phyloP scores from a whole-genome alignment of 257 asterid genomes.

The Marsdenia floribunda region DNA sequence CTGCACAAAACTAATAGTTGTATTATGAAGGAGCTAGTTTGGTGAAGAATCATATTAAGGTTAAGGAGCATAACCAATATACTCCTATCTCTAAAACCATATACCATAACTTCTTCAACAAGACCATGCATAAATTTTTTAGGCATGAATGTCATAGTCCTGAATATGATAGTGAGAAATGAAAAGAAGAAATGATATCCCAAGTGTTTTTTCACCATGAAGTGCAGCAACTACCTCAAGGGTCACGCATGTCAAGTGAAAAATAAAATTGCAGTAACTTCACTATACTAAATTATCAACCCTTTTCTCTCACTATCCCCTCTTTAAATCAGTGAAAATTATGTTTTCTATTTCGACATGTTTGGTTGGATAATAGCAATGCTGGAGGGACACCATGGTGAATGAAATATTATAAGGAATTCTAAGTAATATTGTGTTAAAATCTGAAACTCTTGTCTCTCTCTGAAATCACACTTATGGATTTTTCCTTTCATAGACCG shows the following conservation, averaged over 20 bases:
- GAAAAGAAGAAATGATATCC: neutral
- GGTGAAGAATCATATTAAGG: neutral
- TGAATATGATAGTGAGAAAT: neutral
- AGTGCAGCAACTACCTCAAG: neutral
- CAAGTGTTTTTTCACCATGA: neutral
- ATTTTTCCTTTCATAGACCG: neutral
- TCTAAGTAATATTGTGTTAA: neutral
- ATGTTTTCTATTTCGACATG: neutral
- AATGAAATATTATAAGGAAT: neutral
- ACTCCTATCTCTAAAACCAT: neutral
- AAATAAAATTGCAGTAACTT: neutral
- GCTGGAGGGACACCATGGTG: neutral
- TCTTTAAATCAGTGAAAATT: neutral
- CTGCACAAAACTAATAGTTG: neutral
- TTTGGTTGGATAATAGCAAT: neutral
- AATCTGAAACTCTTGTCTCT: too few relatives aligned
- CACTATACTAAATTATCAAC: neutral
- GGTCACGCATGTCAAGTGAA: neutral
- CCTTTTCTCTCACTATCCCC: neutral
- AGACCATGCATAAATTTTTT: neutral
- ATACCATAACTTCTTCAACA: neutral
- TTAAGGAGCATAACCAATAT: neutral
- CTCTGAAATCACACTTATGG: neutral
- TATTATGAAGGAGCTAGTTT: neutral
- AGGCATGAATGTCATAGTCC: neutral